These are phyloP conservation scores for Volvariella volvacea DNA, from an alignment of 1,284 basidiomycete species.

Conservation along the genomic window DNA sequence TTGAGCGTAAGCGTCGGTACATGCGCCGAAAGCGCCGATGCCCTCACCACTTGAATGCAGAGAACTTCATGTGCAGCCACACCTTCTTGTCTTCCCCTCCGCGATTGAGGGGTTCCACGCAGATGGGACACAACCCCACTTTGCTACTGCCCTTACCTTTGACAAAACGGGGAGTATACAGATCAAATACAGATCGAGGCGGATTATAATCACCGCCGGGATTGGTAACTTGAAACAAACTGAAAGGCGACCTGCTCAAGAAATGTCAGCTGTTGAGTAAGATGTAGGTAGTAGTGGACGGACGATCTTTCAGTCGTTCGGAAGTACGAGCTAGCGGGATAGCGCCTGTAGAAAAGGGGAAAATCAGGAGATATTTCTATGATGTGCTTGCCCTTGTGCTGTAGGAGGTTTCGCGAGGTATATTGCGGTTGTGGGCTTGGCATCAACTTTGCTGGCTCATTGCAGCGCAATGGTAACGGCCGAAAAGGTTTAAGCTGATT, in stretches of 20 bases:
- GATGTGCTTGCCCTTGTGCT: too few relatives aligned
- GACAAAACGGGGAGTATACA: conserved; percentile 76
- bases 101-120: conserved; percentile 50
- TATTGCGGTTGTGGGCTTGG: conserved; percentile 2
- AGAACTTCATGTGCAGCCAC: conserved; percentile 76
- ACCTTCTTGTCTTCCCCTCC: conserved; percentile 59
- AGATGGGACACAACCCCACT: conserved; percentile 73
- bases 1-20: background rate
- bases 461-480: too few relatives aligned
- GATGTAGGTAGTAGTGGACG: conserved; percentile 10
- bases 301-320: conserved; percentile 20
- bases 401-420: conserved; percentile 22
- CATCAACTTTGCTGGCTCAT: too few relatives aligned
- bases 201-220: conserved; percentile 51
- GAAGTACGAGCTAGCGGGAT: conserved; percentile 52
- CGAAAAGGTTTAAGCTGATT: too few relatives aligned
- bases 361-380: conserved; percentile 41
- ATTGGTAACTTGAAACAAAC: conserved; percentile 23
- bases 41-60: conserved; percentile 70
- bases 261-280: background rate
- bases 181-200: conserved; percentile 49
- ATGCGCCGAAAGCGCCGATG: background rate
- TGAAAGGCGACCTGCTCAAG: conserved; percentile 25
- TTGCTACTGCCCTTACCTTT: conserved; percentile 64
- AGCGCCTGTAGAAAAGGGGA: conserved; percentile 57